Base-by-base conservation (phyloP, 2,329 filamentous ascomycete species). In the Phoma herbarum region DNA sequence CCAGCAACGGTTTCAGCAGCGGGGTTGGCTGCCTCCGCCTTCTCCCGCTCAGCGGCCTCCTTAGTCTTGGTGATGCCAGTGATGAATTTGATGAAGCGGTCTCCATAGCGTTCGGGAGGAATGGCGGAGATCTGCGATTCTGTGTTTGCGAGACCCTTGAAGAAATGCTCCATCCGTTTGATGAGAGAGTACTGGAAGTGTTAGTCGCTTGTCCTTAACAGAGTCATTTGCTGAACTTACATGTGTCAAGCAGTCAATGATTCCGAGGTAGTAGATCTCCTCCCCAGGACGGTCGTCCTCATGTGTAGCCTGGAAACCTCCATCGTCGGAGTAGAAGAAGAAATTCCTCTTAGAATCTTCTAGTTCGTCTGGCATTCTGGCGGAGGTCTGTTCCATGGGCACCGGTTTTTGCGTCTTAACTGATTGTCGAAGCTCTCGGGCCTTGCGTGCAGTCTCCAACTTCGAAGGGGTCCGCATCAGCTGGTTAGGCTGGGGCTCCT, bases 181-280 rank as follows among this genome's bases (percentile, higher is more conserved):
- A 97, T 86, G 64, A 93, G 88, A 66, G 93, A 93, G 77, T 98
- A 99, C 92, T 96, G 69, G 25, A 25, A n/a, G 52, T 47, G 56
- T 79, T 70, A 77, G 72, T 60, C 54, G 56, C 1, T 9, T 9
- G 22, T 2, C 8, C 8, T 14, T 22, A 9, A 1, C 11, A n/a
- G 10, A 6, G 31, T n/a, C 16, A 18, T 35, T 35, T 11, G 3
- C 23, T 11, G 11, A 52, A 86, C 91, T 87, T 85, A 96, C 93
- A 77, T 97, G 92, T 69, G 95, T 99, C 70, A 99, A 83, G 77
- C 95, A 99, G 79, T 99, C 95, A 77, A 99, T 99, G 69, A 99
- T 96, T 33, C 95, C 96, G 8, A 99, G 86, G 75, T 99, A 99
- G 78, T 99, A 99, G 41, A 99, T 93, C 78, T 97, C 92, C 53